Evolutionary conservation across 2,329 filamentous ascomycete genomes (phyloP).

Genomic region (Davidsoniella virescens): DNA sequence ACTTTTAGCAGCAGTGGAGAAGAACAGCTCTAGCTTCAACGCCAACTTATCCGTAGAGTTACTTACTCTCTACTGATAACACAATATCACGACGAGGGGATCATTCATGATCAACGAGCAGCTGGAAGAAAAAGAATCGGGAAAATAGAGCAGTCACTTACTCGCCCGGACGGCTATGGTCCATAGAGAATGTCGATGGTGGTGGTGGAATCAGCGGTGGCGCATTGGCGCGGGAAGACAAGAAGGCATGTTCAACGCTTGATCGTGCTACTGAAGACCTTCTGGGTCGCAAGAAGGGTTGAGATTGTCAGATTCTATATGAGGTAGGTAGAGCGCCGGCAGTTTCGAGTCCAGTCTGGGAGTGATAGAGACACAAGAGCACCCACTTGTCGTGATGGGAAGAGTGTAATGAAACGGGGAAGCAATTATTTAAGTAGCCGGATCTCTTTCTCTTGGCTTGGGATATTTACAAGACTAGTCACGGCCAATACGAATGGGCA

Average conservation of each 20-base stretch:
- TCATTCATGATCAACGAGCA: not conserved
- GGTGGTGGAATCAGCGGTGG: not conserved
- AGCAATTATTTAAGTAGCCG: no score
- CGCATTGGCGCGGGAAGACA: constrained; percentile 4
- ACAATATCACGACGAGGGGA: no score
- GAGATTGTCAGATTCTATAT: not conserved
- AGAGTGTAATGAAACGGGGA: no score
- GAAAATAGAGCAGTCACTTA: constrained; percentile 1
- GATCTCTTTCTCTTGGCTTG: no score
- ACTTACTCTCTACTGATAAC: no score
- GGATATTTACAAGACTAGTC: no score
- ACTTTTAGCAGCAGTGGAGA: no score
- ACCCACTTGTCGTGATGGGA: not conserved
- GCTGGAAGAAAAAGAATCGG: not conserved
- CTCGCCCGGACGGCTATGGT: constrained; percentile 9
- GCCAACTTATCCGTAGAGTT: no score
- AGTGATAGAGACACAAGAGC: not conserved
- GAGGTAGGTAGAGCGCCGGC: no score
- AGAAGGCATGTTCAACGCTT: constrained; percentile 4
- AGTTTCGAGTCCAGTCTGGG: no score
- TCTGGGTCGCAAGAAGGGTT: not conserved
- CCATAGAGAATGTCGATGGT: constrained; percentile 7
- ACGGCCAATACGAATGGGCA: no score
- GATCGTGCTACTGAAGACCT: not conserved
- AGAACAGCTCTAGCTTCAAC: no score